phyloP scores from a whole-genome alignment of 1,284 basidiomycete species.

The Volvariella surrecta region DNA sequence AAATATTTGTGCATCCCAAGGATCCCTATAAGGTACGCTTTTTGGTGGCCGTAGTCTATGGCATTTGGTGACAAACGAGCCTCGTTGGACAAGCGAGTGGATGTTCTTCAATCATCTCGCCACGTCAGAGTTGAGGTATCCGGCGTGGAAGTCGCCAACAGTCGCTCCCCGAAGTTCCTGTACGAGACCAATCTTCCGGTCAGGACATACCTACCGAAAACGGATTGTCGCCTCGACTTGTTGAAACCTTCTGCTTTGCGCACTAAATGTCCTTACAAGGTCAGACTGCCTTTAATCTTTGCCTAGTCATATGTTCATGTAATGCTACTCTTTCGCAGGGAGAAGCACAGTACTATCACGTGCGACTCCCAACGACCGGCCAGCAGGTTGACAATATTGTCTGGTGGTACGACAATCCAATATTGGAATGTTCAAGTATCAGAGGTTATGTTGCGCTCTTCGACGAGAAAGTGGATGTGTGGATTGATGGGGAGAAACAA shows the following conservation, averaged over 20 bases:
- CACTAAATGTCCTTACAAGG: slow-evolving; percentile 60
- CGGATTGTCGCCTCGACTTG: slow-evolving; percentile 43
- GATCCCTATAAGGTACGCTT: slow-evolving; percentile 58
- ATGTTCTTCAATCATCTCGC: slow-evolving; percentile 50
- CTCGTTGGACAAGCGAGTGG: slow-evolving; percentile 37
- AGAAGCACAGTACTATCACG: slow-evolving; percentile 47
- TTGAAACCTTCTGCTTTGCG: slow-evolving; percentile 37
- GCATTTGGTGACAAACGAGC: too few species aligned
- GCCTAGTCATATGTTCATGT: neutral
- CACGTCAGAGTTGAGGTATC: slow-evolving; percentile 52
- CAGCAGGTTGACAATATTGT: slow-evolving; percentile 39
- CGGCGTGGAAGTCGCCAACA: slow-evolving; percentile 55
- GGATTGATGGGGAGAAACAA: slow-evolving; percentile 50
- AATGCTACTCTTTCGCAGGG: slow-evolving; percentile 31
- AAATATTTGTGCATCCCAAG: slow-evolving; percentile 52
- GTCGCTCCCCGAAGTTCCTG: slow-evolving; percentile 41
- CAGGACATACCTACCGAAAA: slow-evolving; percentile 54
- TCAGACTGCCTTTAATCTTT: slow-evolving; percentile 13
- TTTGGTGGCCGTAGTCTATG: neutral
- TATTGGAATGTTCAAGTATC: slow-evolving; percentile 39
- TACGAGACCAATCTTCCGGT: slow-evolving; percentile 50
- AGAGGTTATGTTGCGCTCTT: slow-evolving; percentile 52
- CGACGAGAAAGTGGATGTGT: slow-evolving; percentile 61
- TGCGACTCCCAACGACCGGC: slow-evolving; percentile 33
- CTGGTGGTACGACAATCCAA: slow-evolving; percentile 55